Base-by-base conservation (phyloP, 768 basidiomycete genomes). In the Asterophora parasitica region DNA sequence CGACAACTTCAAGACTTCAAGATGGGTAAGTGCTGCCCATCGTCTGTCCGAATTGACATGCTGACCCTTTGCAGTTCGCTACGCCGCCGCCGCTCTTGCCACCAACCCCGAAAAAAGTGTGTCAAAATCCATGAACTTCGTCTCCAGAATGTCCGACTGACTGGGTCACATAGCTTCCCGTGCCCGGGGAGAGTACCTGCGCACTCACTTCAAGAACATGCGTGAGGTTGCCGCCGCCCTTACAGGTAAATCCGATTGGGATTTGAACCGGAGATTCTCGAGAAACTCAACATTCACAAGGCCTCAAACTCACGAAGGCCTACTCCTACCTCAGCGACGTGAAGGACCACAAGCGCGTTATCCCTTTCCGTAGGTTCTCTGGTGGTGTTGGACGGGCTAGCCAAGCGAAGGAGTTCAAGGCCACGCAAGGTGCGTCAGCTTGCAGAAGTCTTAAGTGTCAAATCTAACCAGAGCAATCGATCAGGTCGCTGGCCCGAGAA, bases 131-230 rank as follows among this genome's bases (percentile, higher is more conserved):
- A 27, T 39, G 35, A 23, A 32, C 38, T 27, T 32, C 5, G n/a
- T 19, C 39, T 27, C 20, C 15, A 36, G 40, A 48, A 27, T 9
- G 23, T 15, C 32, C 16, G 13, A 53, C 54, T 65, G 54, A 66
- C 55, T 31, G 49, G 40, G 49, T 51, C 55, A 41, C 66, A 32
- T 67, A 95, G 92, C 89, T 68, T 84, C 94, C 63, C 87, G 82
- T 64, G 88, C 94, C 50, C 88, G 88, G 63, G 93, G 93, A 61
- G 92, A 95, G 76, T 93, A 97, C 80, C 83, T 96, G 65, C 90
- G 94, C 61, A 98, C 96, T 40, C 95, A 97, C 77, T 99, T 96
- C 85, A 99, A 99, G 87, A 99, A 98, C 82, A 98, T 96, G 92
- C 85, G 91, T 55, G 96, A 99, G 73, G 96, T 98, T 48, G 94